Evolutionary conservation across 768 basidiomycete species (phyloP), one percentile per base, ranked within the genome.

Genomic region (Rhizopogon vesiculosus): DNA sequence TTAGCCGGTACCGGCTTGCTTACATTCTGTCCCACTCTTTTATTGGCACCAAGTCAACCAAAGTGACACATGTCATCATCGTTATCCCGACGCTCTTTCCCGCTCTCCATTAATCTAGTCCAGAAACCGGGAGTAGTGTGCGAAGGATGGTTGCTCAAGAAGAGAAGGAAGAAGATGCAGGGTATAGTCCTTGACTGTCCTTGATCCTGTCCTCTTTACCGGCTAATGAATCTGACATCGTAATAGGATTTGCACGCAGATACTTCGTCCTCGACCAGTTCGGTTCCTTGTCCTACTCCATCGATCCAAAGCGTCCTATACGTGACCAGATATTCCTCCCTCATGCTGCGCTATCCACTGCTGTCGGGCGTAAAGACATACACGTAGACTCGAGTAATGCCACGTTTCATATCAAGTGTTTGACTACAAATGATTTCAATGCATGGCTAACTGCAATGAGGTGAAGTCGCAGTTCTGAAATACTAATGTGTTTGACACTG

Each of bases 81-180:
- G 50, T 44, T 53, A 51, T 49, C 61, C 53, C 57, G 51, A 35
- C 33, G 46, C 4, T 42, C 50, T 35, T 45, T 56, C 44, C 60
- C 54, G 42, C 41, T 54, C 22, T 35, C 52, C 39, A 19, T 58
- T 52, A 41, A 25, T 41, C 46, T 56, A 29, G 53, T 50, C 25
- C 57, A 67, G 25, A 49, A 16, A 3, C 18, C 48, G 13, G 63
- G 61, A 31, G 64, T 83, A 49, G 59, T 87, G 4, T 77, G 72
- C 50, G 78, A 89, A 62, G 91, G 91, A 73, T 93, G 89, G 89
- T 72, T 92, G 5, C 76, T 93, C 58, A 93, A 93, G 75, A 93
- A 93, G 72, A 77, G 91, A 61, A 76, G 91, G 60, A 91, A 90
- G 78, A 90, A 83, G 74, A 86, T 92, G 87, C 91, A 93, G 76